Base-by-base conservation (phyloP, 768 basidiomycete genomes). In the Pleurotus ostreatus region DNA sequence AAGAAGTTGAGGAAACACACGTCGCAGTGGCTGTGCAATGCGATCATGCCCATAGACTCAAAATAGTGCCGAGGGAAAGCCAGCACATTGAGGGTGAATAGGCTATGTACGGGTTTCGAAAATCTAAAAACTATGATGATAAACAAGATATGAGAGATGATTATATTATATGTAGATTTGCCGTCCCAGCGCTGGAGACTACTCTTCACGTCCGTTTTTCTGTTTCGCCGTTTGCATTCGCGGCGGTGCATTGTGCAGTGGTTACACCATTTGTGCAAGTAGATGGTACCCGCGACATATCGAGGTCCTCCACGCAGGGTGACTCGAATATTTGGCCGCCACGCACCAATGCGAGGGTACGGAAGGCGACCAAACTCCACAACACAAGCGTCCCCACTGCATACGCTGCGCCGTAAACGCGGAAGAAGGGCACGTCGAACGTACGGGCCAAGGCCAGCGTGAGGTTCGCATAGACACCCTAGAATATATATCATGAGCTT, bases 381-480 rank as follows among this genome's bases (percentile, higher is more conserved):
- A 86, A 60, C 13, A 81, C 20, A 4, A 87, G 61, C 2, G 82
- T 81, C 7, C 65, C 70, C 9, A 71, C 69, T 0, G 82, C 76
- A 60, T 83, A 85, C 1, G 81, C 75, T 1, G 82, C 70, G 13
- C 86, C 86, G 67, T 75, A 78, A 11, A 86, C 63, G 3, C 82
- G 78, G 60, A 89, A 80, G 64, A 82, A 80, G 4, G 56, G 26
- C 1, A 83, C 82, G 49, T 83, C 75, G 58, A 88, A 76, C 5
- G 73, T 72, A 15, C 62, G 60, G 3, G 74, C 76, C 0, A 89
- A 71, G 18, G 72, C 69, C 18, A 88, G 75, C 0, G 85, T 87
- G 8, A 84, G 71, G 59, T 82, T 83, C 1, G 85, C 84, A 60
- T 85, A 88, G 0, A 87, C 86, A n/a, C 81, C 81, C 80, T 82